Base-by-base conservation (phyloP, 108 stramenopile species). In the Mayamaea pseudoterrestris region DNA sequence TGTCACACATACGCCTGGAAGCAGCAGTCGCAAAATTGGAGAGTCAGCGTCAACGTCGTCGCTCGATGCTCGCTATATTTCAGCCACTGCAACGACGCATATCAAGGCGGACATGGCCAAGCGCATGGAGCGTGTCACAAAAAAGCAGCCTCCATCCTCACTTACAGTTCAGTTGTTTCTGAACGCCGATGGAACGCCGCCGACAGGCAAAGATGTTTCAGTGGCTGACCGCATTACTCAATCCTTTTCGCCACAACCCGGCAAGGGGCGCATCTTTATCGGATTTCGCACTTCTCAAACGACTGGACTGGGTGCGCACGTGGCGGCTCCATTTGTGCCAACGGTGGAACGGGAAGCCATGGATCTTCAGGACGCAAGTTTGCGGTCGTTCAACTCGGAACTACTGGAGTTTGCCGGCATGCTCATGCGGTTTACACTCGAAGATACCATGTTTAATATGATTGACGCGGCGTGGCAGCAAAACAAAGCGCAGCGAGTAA, bases 281-380 rank as follows among this genome's bases (percentile, higher is more conserved):
- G 84, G 84, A 18, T 87, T 87, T 55, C 62, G 71, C 13, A 82
- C 84, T 12, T 74, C 73, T 9, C 84, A 87, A 62, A 87, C 80
- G 18, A 87, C 84, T 0, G 84, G 84, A 2, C 41, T 87, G 17
- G 77, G 77, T 0, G 74, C 78, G 7, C 84, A 87, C 44, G 29
- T 87, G 2, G 56, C 71, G 4, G 84, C 84, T n/a, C 84, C 84
- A 1, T 68, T 87, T 24, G 47, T 87, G 23, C 84, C 84, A 0
- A 87, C 84, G 13, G 84, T 87, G 2, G 84, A 87, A 55, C 65
- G 84, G 26, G 84, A 87, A 49, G 77, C 80, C 4, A 75, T 87
- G 58, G 84, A 87, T 48, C 57, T 82, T 35, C 77, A 79, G 26
- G 84, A 87, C 54, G 60, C 73, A 27, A 68, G 80, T 8, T 44